phyloP scores from a whole-genome alignment of 768 basidiomycete genomes.

The Udeniomyces megalosporus region DNA sequence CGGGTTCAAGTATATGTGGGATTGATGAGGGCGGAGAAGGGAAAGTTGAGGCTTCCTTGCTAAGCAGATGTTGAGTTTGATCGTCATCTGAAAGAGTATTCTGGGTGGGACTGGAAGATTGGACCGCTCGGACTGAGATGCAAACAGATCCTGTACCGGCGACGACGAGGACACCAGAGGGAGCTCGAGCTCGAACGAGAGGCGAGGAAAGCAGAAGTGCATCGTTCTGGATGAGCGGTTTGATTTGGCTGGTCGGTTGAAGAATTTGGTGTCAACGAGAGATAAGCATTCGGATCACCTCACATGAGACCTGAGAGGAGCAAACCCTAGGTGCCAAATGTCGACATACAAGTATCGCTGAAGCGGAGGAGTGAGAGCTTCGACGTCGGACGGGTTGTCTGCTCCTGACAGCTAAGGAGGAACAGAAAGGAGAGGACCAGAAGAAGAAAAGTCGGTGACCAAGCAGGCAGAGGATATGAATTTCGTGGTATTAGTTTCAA shows the following conservation, averaged over 20 bases:
- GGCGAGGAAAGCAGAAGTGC: constrained; percentile 11
- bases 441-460: background rate
- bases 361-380: background rate
- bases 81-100: background rate
- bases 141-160: constrained; percentile 2
- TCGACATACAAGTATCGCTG: background rate
- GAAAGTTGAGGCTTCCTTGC: background rate
- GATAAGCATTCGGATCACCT: too few relatives aligned
- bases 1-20: background rate
- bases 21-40: background rate
- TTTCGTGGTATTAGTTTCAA: background rate
- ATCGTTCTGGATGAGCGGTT: constrained; percentile 1
- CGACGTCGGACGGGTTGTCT: constrained; percentile 1
- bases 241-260: background rate
- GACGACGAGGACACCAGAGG: constrained; percentile 1
- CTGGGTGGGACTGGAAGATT: background rate
- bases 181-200: background rate
- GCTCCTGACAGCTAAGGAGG: background rate
- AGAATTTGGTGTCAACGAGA: too few relatives aligned
- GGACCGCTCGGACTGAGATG: background rate
- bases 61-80: background rate
- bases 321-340: background rate
- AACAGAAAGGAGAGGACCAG: background rate
- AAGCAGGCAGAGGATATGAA: background rate
- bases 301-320: too few relatives aligned